Evolutionary conservation across 2,329 filamentous ascomycete species (phyloP), one percentile per base, ranked within the genome.

Genomic region (Monilinia fructigena): DNA sequence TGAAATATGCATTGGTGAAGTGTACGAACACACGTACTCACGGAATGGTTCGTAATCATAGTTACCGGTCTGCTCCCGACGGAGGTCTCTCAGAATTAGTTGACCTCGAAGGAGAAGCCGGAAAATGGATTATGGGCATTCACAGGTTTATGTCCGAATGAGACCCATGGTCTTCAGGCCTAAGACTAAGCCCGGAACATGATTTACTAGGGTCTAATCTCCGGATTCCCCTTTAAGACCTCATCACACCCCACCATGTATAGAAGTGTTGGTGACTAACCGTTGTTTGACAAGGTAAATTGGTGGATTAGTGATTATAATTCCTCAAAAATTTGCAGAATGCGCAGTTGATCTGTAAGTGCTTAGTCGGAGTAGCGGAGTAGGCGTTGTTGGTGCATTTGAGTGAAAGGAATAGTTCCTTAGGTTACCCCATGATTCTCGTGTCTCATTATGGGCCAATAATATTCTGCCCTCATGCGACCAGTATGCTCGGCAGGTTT

Each of bases 131-230:
- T 18, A 20, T 59, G 56, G 56, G 26, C 28, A 47, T 48, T 18
- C 42, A 35, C 2, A 26, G 12, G 40, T 48, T n/a, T 48, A 23
- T 35, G 23, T 40, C 54, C n/a, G 54, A 40, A n/a, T 3, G 20
- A 10, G 56, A 59, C 42, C 56, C 42, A 35, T 23, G 26, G 35
- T 35, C 42, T 48, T 23, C 28, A 59, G 12, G 42, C 28, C 23
- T 35, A 48, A 8, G 20, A 35, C 28, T 59, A 35, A 59, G n/a
- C 26, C 42, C 42, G 42, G 48, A 59, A 23, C 42, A 59, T 20
- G 28, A 48, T 59, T 48, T n/a, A 48, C 56, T 48, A 59, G 56
- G 56, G 42, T 59, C 42, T 59, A 59, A 59, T 59, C 56, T 59
- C 56, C 56, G 56, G 42, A 48, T 10, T 11, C 42, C 56, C 56